Conservation (phyloP, 768 basidiomycete genomes). For the Tephrocybe rancida region DNA sequence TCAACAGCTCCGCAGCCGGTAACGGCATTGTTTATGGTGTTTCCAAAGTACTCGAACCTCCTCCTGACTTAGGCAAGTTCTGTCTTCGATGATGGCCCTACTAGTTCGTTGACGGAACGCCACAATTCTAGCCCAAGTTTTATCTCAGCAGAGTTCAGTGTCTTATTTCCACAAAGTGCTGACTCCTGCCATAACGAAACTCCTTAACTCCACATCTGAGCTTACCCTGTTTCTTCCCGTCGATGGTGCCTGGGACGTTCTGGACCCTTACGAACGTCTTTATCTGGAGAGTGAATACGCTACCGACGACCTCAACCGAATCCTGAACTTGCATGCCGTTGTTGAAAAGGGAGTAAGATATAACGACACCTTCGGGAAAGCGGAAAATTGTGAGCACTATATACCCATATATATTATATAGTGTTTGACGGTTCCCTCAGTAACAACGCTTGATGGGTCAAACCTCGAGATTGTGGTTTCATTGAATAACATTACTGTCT, state of each 20-base stretch:
- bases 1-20: constrained; percentile 57
- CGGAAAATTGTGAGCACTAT: constrained; percentile 51
- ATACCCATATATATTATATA: neutral
- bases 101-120: constrained; percentile 5
- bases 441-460: constrained; percentile 70
- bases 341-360: constrained; percentile 60
- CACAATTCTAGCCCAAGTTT: constrained; percentile 51
- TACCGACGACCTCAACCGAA: constrained; percentile 72
- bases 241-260: constrained; percentile 78
- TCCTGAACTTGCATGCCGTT: constrained; percentile 80
- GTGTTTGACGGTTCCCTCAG: constrained; percentile 37
- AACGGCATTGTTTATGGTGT: constrained; percentile 85
- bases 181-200: constrained; percentile 53
- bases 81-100: neutral
- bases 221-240: constrained; percentile 90
- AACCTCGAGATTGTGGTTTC: constrained; percentile 61
- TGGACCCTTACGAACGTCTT: constrained; percentile 77
- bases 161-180: constrained; percentile 79
- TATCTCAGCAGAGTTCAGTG: constrained; percentile 59
- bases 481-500: constrained; percentile 55
- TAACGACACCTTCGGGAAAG: constrained; percentile 61
- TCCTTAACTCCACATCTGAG: constrained; percentile 68
- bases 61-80: constrained; percentile 70
- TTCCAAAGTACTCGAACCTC: constrained; percentile 71
- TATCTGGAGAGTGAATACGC: constrained; percentile 93